Percentiles rank a stretch among this genome's conserved stretches.
phyloP scores from a whole-genome alignment of 2,329 filamentous ascomycete species.

The Colletotrichum limetticola region DNA sequence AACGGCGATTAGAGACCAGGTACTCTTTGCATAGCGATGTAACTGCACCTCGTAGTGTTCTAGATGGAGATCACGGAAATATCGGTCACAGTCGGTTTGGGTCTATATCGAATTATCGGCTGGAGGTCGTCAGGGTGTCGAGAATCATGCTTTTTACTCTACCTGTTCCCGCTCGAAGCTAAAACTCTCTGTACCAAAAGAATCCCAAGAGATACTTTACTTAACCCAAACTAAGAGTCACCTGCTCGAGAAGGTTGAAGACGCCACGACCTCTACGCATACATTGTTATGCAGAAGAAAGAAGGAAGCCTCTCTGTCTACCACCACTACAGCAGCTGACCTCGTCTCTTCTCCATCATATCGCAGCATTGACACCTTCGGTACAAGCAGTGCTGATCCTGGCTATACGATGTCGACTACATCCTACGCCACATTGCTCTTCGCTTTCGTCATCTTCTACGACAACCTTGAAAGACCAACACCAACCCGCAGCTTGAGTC shows the following conservation, averaged over 20 bases:
- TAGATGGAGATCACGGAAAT: not conserved
- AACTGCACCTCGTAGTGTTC: not conserved
- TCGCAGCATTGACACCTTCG: no score
- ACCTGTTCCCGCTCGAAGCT: not conserved
- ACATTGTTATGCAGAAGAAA: not conserved
- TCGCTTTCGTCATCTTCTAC: not conserved
- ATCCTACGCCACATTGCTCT: not conserved
- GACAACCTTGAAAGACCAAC: not conserved
- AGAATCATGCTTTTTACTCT: not conserved
- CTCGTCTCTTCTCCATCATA: not conserved
- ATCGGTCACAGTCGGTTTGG: no score
- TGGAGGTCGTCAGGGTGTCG: not conserved
- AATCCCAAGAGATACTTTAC: no score
- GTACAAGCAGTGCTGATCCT: no score
- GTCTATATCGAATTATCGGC: no score
- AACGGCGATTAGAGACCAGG: no score
- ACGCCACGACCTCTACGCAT: not conserved
- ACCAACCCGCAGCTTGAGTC: not conserved
- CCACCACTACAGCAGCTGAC: not conserved
- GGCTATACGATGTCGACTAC: no score
- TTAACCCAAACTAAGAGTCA: not conserved
- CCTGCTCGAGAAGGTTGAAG: not conserved
- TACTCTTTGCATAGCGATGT: not conserved
- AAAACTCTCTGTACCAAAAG: not conserved
- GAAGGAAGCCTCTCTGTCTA: accelerated